phyloP scores from a whole-genome alignment of 768 basidiomycete species.

The Mycena crocata region DNA sequence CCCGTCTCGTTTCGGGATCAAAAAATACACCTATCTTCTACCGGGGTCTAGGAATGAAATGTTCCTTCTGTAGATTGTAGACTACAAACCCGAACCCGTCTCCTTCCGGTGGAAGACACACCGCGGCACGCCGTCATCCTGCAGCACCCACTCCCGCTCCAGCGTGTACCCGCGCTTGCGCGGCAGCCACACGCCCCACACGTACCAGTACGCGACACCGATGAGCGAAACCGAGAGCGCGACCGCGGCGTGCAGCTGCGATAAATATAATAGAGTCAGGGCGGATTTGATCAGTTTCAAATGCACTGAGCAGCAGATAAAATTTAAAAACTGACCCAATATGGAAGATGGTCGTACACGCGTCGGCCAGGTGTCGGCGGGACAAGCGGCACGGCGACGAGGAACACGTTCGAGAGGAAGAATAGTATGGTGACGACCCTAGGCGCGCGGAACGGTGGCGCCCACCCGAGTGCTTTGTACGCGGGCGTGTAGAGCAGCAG shows the following conservation, averaged over 20 bases:
- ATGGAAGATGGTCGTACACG: conserved; percentile 71
- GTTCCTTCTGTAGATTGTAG: no score
- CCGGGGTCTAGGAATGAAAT: no score
- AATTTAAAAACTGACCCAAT: conserved; percentile 64
- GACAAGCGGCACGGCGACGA: conserved; percentile 70
- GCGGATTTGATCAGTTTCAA: not conserved
- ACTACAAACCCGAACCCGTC: not conserved
- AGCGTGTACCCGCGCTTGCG: conserved; percentile 60
- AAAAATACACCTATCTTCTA: no score
- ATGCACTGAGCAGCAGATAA: conserved; percentile 3
- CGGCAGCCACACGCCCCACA: conserved; percentile 64
- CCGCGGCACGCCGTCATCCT: conserved; percentile 71
- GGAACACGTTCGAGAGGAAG: conserved; percentile 73
- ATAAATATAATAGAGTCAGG: no score
- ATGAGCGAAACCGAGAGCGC: conserved; percentile 59
- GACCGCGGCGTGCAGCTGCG: conserved; percentile 62
- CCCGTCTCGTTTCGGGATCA: no score
- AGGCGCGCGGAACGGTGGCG: conserved; percentile 73
- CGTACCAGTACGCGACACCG: conserved; percentile 69
- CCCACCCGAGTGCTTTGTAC: conserved; percentile 62
- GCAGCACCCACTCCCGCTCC: conserved; percentile 56
- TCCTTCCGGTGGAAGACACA: conserved; percentile 55
- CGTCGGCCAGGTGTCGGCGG: conserved; percentile 65
- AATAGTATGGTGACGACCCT: conserved; percentile 62
- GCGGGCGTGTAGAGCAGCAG: conserved; percentile 66